A percentile compares a stretch with the other conserved stretches of the same genome.
Evolutionary conservation across 148 eudicot species (phyloP).

Genomic region (Selenicereus undatus): DNA sequence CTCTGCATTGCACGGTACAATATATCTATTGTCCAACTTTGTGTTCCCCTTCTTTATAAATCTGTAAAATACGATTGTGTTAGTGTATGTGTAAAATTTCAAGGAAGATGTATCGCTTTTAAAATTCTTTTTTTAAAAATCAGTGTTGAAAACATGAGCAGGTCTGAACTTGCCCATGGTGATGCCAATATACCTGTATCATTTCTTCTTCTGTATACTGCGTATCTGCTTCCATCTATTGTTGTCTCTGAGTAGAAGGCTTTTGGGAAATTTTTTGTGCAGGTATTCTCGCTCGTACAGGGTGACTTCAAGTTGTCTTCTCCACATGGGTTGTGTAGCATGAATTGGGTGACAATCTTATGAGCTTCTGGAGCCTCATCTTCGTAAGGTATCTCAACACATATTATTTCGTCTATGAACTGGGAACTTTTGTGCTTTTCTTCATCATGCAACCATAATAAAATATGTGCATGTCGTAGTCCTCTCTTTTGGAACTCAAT

Average conservation of each 20-base stretch:
- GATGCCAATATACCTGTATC: neutral
- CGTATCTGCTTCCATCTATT: neutral
- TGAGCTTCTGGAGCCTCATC: neutral
- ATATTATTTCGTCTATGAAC: neutral
- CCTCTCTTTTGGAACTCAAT: neutral
- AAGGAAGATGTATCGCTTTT: no score
- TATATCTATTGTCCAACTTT: slow-evolving; percentile 13
- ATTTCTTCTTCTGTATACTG: neutral
- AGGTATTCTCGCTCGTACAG: neutral
- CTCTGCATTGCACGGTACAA: slow-evolving; percentile 16
- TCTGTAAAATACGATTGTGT: neutral
- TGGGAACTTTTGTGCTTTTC: neutral
- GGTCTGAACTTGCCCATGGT: neutral
- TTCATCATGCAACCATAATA: neutral
- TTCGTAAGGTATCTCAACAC: neutral
- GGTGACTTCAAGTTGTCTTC: neutral
- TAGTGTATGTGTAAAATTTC: no score
- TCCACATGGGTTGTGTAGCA: neutral
- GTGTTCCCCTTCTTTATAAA: neutral
- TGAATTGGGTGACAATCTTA: neutral
- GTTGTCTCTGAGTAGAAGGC: neutral
- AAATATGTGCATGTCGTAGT: neutral
- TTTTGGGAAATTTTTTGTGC: neutral
- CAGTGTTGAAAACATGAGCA: neutral
- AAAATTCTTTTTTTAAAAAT: no score